phyloP scores from a whole-genome alignment of 2,329 filamentous ascomycete genomes.

The Verticillium tricorpus region DNA sequence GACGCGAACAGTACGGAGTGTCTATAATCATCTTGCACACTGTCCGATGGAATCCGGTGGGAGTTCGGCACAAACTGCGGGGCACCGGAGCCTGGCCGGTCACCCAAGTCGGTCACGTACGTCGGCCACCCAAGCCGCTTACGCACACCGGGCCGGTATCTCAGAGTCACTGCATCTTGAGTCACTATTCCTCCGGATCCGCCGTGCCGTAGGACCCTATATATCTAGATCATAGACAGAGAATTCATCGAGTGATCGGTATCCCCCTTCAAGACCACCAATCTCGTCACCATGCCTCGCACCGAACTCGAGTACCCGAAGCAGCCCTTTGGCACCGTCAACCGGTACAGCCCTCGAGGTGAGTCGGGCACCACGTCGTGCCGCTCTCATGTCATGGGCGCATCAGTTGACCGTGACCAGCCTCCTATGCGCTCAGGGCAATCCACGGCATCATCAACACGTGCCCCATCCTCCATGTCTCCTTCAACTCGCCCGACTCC shows the following conservation, averaged over 20 bases:
- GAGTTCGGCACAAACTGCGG: not conserved
- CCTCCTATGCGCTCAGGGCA: slow-evolving; percentile 64
- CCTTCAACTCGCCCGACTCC: slow-evolving; percentile 60
- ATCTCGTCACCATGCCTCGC: slow-evolving; percentile 30
- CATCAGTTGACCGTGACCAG: slow-evolving; percentile 32
- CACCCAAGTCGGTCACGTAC: too few relatives aligned
- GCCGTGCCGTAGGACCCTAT: too few relatives aligned
- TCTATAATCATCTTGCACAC: not conserved
- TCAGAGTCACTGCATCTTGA: not conserved
- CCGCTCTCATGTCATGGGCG: not conserved
- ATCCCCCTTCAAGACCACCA: not conserved
- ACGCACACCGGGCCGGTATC: not conserved
- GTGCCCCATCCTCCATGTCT: slow-evolving; percentile 72
- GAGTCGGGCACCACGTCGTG: slow-evolving; percentile 11
- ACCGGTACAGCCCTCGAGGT: slow-evolving; percentile 63
- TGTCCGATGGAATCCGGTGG: not conserved
- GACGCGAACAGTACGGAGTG: not conserved
- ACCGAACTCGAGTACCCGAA: slow-evolving; percentile 57
- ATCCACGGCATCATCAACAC: slow-evolving; percentile 75
- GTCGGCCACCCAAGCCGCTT: too few relatives aligned
- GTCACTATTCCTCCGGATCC: not conserved
- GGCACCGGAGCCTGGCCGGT: not conserved
- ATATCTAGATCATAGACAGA: not conserved
- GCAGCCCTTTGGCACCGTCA: slow-evolving; percentile 59
- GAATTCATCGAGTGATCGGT: not conserved